Evolutionary conservation across 305 asterid genomes (phyloP).

Genomic region (Fraxinus sp.): DNA sequence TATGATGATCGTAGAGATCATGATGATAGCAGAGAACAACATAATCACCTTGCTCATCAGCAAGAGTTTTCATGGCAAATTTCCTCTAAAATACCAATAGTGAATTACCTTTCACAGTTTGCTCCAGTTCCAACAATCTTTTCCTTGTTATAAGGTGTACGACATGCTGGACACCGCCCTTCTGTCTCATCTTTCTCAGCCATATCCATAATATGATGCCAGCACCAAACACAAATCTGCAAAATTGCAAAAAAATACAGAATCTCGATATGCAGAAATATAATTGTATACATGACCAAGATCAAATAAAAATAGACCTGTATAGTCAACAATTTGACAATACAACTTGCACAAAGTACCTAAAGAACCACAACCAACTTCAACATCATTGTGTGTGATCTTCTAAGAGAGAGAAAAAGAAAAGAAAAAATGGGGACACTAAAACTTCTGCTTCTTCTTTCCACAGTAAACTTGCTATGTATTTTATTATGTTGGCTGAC

Average conservation of each 20-base stretch:
- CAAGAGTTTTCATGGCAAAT: background rate
- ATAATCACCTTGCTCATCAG: constrained; percentile 2
- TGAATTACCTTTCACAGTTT: constrained; percentile 68
- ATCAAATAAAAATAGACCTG: background rate
- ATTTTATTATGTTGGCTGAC: background rate
- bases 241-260: constrained; percentile 21
- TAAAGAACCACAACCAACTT: background rate
- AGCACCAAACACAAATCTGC: constrained; percentile 98
- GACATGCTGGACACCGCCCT: constrained; percentile 99
- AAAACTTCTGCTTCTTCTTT: background rate
- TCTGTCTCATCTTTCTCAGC: constrained; percentile 96
- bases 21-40: constrained; percentile 18
- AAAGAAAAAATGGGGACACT: background rate
- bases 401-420: background rate
- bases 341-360: background rate
- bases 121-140: constrained; percentile 86
- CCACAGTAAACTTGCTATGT: background rate
- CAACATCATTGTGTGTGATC: background rate
- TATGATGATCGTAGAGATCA: constrained; percentile 9
- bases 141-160: constrained; percentile 94
- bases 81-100: constrained; percentile 19
- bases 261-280: constrained; percentile 8
- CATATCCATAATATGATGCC: constrained; percentile 99
- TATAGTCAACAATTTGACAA: background rate
- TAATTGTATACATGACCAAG: background rate